These are phyloP conservation scores for Verticillium albo-atrum DNA, from an alignment of 2,329 filamentous ascomycete genomes.

Conservation along the genomic window DNA sequence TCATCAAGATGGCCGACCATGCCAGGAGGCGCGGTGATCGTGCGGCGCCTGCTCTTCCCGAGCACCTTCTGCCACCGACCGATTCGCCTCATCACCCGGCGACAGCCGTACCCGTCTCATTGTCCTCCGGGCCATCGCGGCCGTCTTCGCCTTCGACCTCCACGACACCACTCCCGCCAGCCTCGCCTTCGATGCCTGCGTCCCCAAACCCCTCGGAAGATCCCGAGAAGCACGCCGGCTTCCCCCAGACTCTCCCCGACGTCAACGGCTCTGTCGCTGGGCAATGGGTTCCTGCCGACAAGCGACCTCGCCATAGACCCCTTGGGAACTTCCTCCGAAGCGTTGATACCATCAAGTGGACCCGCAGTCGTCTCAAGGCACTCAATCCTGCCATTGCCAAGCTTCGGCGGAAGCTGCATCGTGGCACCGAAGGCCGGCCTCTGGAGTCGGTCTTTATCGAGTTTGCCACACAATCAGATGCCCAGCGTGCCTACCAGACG, in stretches of 20 bases:
- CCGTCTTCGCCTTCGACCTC: background rate
- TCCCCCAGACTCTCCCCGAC: slow-evolving; percentile 29
- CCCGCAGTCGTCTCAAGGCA: slow-evolving; percentile 48
- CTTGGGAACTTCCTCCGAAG: slow-evolving; percentile 74
- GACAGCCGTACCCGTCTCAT: slow-evolving; percentile 28
- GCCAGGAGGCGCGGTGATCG: slow-evolving; percentile 46
- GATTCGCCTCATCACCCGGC: background rate
- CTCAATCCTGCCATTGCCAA: slow-evolving; percentile 46
- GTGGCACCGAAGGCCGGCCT: slow-evolving; percentile 55
- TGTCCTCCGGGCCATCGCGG: slow-evolving; percentile 5
- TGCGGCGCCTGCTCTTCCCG: background rate
- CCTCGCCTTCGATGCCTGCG: background rate
- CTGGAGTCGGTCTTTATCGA: slow-evolving; percentile 86
- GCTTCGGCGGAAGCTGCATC: slow-evolving; percentile 61
- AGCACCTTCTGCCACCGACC: slow-evolving; percentile 15
- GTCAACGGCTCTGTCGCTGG: slow-evolving; percentile 55
- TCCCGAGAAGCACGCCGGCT: slow-evolving; percentile 16
- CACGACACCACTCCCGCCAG: background rate
- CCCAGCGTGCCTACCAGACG: slow-evolving; percentile 80
- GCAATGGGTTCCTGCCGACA: slow-evolving; percentile 68
- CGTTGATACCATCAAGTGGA: slow-evolving; percentile 93
- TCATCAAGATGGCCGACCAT: slow-evolving; percentile 70
- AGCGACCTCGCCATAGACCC: slow-evolving; percentile 68
- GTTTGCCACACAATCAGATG: slow-evolving; percentile 75
- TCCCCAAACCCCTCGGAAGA: slow-evolving; percentile 6